A percentile compares a stretch with the other conserved stretches of the same genome.
These are phyloP conservation scores for Hyphodiscus sp. DNA, from an alignment of 2,329 filamentous ascomycete species.

Conservation along the genomic window DNA sequence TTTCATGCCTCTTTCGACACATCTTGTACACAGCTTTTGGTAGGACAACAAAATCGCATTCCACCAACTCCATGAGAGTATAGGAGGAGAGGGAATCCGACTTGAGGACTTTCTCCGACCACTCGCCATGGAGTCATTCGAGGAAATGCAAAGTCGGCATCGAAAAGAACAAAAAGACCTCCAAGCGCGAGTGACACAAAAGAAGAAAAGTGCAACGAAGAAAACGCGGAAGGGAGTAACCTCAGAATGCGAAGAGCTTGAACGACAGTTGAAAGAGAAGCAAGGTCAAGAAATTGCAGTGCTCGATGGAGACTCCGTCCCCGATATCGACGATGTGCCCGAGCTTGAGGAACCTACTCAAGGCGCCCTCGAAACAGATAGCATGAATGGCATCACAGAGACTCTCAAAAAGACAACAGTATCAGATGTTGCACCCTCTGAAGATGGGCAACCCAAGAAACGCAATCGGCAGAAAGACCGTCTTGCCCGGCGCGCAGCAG, in stretches of 20 bases:
- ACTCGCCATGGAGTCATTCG: conserved; percentile 48
- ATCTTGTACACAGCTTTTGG: background rate
- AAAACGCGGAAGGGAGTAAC: conserved; percentile 71
- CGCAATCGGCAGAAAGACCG: conserved; percentile 88
- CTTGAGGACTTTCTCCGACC: background rate
- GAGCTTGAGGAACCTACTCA: conserved; percentile 13
- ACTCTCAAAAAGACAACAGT: conserved; percentile 18
- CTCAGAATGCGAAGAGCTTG: conserved; percentile 66
- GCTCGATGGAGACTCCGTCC: conserved; percentile 29
- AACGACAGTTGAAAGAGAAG: conserved; percentile 57
- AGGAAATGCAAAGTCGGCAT: conserved; percentile 73
- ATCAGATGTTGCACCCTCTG: conserved; percentile 14
- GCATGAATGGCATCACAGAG: conserved; percentile 15
- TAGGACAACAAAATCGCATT: background rate
- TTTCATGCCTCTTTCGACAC: background rate
- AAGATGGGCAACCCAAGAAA: conserved; percentile 45
- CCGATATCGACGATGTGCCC: conserved; percentile 13
- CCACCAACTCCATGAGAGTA: background rate
- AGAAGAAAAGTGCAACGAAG: conserved; percentile 96
- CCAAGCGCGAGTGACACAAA: conserved; percentile 78
- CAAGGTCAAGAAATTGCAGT: conserved; percentile 55
- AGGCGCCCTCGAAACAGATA: conserved; percentile 8
- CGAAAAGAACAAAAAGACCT: conserved; percentile 85
- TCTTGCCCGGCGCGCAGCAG: conserved; percentile 80
- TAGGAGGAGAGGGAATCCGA: background rate